Base-by-base conservation (phyloP, 2,329 filamentous ascomycete species). In the Microsporum audouinii region DNA sequence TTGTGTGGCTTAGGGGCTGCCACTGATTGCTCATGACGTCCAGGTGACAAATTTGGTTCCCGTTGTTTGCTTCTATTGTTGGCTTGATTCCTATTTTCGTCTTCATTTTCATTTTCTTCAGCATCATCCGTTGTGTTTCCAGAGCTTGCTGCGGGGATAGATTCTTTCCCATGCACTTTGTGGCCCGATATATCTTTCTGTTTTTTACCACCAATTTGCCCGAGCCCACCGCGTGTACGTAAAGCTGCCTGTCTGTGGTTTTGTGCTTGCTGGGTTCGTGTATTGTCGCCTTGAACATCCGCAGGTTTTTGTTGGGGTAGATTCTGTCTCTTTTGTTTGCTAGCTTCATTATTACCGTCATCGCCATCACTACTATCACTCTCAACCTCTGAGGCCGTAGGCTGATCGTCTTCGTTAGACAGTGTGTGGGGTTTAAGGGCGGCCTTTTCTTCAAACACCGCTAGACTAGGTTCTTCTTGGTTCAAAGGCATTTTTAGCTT, bases 201-300 rank as follows among this genome's bases (percentile, higher is more conserved):
- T 56, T 67, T 64, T 47, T 61, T 71, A 34, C 70, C 69, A 17
- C 71, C 71, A 34, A 73, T 72, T 5, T 69, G 64, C 27, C 71
- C 71, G 55, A 73, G 62, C 29, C 65, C 66, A 45, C 68, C 23
- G 5, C 60, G 29, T 38, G 34, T 53, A 41, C 65, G 65, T 51
- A n/a, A 31, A 23, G 27, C n/a, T 29, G 33, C 27, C 7, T 12
- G 57, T 34, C 55, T 56, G 43, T 55, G 38, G 45, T 14, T 55
- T 60, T 39, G 49, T 27, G 41, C 57, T 58, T 2, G 31, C 63
- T 62, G 63, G 57, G 31, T 64, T 56, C 14, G 31, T 31, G 27
- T 57, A 58, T 33, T 4, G n/a, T 14, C 34, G 6, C 5, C 33
- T 27, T 57, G 34, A 31, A 10, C 23, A 27, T 5, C 38, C 3